A percentile compares a stretch with the other conserved stretches of the same genome.
Conservation (phyloP, 805 yeast species). For the Barnettozyma salicaria region DNA sequence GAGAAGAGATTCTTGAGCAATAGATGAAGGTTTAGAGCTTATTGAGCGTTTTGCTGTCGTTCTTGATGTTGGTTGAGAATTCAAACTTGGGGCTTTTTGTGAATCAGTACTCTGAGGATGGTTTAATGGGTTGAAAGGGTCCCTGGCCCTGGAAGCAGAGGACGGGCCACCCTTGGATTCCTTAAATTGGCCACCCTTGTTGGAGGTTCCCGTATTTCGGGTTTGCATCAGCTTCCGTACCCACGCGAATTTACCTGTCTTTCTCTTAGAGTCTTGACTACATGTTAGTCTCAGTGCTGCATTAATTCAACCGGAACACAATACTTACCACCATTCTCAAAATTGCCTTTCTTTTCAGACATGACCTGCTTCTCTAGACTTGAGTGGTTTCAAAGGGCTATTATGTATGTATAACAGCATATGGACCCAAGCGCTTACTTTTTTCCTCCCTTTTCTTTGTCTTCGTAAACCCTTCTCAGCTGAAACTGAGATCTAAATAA, state of each 20-base stretch:
- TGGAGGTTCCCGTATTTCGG: background rate
- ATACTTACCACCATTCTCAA: background rate
- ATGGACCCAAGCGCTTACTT: too few species aligned
- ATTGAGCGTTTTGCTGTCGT: too few species aligned
- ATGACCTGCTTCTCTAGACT: too few species aligned
- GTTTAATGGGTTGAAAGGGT: background rate
- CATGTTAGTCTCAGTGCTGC: background rate
- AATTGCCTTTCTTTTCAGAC: background rate
- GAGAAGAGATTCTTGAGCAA: slow-evolving; percentile 11
- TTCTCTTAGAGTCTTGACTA: background rate
- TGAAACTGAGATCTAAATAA: too few species aligned
- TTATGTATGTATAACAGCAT: too few species aligned
- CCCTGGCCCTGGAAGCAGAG: too few species aligned
- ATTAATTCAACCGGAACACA: background rate
- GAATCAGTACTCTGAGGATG: background rate
- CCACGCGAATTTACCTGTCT: slow-evolving; percentile 1
- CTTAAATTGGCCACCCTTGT: too few species aligned
- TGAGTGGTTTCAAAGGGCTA: too few species aligned
- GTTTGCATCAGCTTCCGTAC: slow-evolving; percentile 1
- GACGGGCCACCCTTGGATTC: too few species aligned
- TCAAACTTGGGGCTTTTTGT: background rate
- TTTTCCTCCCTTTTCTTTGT: background rate
- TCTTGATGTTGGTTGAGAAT: slow-evolving; percentile 4
- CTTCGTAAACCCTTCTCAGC: too few species aligned
- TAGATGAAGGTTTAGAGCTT: slow-evolving; percentile 7